Percentiles rank a stretch among this genome's conserved stretches.
Conservation (phyloP, 768 basidiomycete genomes). For the Trametes coccinea region DNA sequence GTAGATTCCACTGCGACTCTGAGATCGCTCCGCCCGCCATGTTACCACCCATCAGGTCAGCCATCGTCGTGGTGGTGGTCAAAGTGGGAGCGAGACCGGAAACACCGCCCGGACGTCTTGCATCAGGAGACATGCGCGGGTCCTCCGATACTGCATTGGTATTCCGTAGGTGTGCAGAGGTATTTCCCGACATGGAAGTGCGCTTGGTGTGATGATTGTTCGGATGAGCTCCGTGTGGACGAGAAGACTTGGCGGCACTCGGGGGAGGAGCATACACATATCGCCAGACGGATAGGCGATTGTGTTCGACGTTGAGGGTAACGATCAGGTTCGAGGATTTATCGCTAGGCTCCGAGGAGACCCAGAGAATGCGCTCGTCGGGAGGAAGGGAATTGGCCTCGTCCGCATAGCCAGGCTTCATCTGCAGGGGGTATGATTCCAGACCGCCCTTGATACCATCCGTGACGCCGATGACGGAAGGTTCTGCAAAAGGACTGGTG, state of each 20-base stretch:
- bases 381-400: conserved; percentile 53
- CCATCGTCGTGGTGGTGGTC: conserved; percentile 54
- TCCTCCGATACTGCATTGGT: conserved; percentile 19
- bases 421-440: conserved; percentile 25
- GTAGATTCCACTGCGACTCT: conserved; percentile 16
- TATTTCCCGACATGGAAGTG: conserved; percentile 21
- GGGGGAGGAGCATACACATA: conserved; percentile 56
- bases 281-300: conserved; percentile 66
- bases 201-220: conserved; percentile 23
- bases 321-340: conserved; percentile 52
- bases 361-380: conserved; percentile 66
- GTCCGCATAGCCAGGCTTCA: conserved; percentile 11
- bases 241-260: conserved; percentile 34
- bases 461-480: conserved; percentile 69
- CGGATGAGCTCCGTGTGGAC: conserved; percentile 7
- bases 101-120: conserved; percentile 43
- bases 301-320: conserved; percentile 57
- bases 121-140: conserved; percentile 12
- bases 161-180: conserved; percentile 18
- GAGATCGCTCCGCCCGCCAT: conserved; percentile 21
- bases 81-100: conserved; percentile 56
- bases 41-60: conserved; percentile 34
- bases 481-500: conserved; percentile 74
- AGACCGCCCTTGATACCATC: conserved; percentile 55
- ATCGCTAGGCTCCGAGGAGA: conserved; percentile 44